These are phyloP conservation scores for Dendrobium catenatum DNA, from an alignment of 106 monocot genomes.

Conservation along the genomic window DNA sequence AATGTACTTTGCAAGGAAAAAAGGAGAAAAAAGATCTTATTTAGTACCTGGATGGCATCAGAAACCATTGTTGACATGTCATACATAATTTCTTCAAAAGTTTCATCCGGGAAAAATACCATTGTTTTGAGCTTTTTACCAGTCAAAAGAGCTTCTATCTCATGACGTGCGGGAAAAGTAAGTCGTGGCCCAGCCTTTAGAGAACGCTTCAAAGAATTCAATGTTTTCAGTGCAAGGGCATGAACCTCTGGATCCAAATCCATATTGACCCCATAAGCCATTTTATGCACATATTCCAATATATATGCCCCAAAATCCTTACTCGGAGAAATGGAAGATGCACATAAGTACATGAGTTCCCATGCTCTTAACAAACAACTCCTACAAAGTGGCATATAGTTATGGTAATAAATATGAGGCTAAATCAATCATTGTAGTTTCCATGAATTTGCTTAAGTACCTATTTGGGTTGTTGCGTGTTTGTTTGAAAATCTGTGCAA, in stretches of 20 bases:
- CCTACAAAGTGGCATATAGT: slow-evolving; percentile 27
- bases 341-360: slow-evolving; percentile 94
- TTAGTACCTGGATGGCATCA: slow-evolving; percentile 85
- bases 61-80: slow-evolving; percentile 94
- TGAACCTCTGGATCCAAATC: slow-evolving; percentile 53
- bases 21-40: neutral
- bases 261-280: slow-evolving; percentile 62
- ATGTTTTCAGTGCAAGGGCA: slow-evolving; percentile 72
- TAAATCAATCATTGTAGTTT: neutral
- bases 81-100: slow-evolving; percentile 93
- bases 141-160: slow-evolving; percentile 86
- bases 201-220: slow-evolving; percentile 79
- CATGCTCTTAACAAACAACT: slow-evolving; percentile 65
- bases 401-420: neutral
- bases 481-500: slow-evolving; percentile 89
- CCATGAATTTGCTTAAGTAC: slow-evolving; percentile 23
- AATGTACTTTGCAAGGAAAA: neutral
- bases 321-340: slow-evolving; percentile 87
- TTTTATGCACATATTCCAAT: slow-evolving; percentile 80
- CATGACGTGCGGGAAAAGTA: slow-evolving; percentile 71
- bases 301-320: slow-evolving; percentile 89
- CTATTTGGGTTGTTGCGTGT: slow-evolving; percentile 89
- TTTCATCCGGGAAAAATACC: slow-evolving; percentile 94
- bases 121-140: slow-evolving; percentile 77
- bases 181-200: slow-evolving; percentile 81